These are phyloP conservation scores for Herpetomonas samuelpessoai DNA, from an alignment of 208 protist species.

Conservation along the genomic window DNA sequence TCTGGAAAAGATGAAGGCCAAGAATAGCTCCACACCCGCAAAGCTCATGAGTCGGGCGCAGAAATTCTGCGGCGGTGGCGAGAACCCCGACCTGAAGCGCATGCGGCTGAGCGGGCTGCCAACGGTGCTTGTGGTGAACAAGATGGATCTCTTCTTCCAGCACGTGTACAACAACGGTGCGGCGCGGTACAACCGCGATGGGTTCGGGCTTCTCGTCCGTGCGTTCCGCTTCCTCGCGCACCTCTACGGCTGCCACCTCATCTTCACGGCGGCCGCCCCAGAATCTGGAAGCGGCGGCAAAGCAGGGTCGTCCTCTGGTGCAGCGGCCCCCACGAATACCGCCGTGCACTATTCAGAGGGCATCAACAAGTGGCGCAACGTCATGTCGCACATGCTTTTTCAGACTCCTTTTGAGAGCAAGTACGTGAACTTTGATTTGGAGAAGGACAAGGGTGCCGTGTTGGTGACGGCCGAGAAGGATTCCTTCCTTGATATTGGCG, in stretches of 20 bases:
- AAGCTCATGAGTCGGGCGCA: constrained; percentile 70
- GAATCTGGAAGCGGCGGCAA: background rate
- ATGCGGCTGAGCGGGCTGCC: constrained; percentile 81
- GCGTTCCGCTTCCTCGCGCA: constrained; percentile 82
- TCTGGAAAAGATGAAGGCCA: constrained; percentile 69
- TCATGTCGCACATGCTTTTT: constrained; percentile 81
- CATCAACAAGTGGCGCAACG: constrained; percentile 47
- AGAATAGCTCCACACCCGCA: constrained; percentile 71
- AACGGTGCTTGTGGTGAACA: constrained; percentile 83
- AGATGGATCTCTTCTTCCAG: constrained; percentile 70
- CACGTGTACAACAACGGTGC: constrained; percentile 28
- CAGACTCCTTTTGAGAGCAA: constrained; percentile 67
- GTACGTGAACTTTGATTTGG: constrained; percentile 68
- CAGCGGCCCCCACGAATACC: background rate
- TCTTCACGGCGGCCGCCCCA: constrained; percentile 45
- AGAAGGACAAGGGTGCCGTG: constrained; percentile 43
- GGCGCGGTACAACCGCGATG: background rate
- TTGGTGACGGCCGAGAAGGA: constrained; percentile 75
- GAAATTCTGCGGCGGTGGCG: constrained; percentile 53
- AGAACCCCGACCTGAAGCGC: constrained; percentile 72
- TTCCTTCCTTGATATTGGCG: constrained; percentile 81
- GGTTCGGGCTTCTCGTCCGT: constrained; percentile 56
- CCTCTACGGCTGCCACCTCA: constrained; percentile 72
- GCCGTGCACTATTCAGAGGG: constrained; percentile 29
- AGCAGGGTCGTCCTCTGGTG: background rate